Evolutionary conservation across 2,329 filamentous ascomycete genomes (phyloP).

Genomic region (Ascomycota sp.): DNA sequence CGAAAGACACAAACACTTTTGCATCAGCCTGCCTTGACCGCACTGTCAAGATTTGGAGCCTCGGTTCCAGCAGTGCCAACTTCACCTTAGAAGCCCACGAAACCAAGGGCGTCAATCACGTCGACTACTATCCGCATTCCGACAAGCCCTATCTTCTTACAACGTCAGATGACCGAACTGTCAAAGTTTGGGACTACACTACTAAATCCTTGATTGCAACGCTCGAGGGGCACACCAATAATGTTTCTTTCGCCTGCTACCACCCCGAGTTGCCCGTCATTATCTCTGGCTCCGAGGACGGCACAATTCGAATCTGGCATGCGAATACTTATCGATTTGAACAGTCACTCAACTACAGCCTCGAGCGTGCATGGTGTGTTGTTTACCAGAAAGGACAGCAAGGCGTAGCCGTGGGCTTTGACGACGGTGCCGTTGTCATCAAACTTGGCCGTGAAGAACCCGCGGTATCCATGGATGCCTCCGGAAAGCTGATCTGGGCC

Average conservation of each 20-base stretch:
- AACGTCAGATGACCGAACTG: constrained; percentile 84
- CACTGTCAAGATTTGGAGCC: constrained; percentile 93
- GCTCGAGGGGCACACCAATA: constrained; percentile 88
- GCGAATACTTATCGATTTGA: constrained; percentile 92
- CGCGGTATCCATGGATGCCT: constrained; percentile 88
- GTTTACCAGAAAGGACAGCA: constrained; percentile 87
- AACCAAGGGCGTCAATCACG: constrained; percentile 91
- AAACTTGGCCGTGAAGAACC: constrained; percentile 96
- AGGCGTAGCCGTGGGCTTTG: constrained; percentile 84
- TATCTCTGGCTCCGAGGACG: constrained; percentile 92
- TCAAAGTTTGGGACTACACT: constrained; percentile 98
- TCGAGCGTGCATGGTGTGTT: constrained; percentile 95
- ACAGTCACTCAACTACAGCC: constrained; percentile 83
- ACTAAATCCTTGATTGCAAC: constrained; percentile 94
- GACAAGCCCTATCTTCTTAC: constrained; percentile 78
- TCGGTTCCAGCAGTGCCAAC: constrained; percentile 82
- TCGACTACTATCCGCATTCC: constrained; percentile 65
- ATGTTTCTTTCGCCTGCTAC: constrained; percentile 94
- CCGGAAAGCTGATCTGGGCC: constrained; percentile 90
- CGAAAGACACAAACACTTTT: constrained; percentile 83
- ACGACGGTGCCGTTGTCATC: constrained; percentile 91
- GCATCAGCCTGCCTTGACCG: constrained; percentile 87
- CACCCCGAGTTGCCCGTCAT: constrained; percentile 93
- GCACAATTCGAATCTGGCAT: constrained; percentile 95
- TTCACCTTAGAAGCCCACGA: constrained; percentile 95